Base-by-base conservation (phyloP, 139 green algal species). In the Micractinium sp. region DNA sequence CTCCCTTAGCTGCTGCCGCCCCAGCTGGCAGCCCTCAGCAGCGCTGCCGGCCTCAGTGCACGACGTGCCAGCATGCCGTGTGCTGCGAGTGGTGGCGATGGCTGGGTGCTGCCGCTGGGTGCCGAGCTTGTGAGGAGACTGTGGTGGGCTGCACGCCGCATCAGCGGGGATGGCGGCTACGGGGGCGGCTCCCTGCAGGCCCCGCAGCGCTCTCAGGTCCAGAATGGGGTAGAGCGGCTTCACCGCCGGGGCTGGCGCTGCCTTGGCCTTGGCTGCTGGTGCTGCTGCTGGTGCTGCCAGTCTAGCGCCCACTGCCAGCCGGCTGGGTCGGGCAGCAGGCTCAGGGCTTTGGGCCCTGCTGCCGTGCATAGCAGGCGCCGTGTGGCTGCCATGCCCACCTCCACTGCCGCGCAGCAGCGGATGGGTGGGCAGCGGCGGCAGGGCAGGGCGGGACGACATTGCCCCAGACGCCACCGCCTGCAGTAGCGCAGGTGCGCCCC, bases 181-280 rank as follows among this genome's bases (percentile, higher is more conserved):
- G 18, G 33, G 82, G 3, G 33, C 82, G 25, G 29, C 60, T 18
- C 56, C 56, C 25, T 47, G 63, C 36, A 87, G 83, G 3, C 83
- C 83, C 15, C 53, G 36, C 67, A 87, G 31, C 0, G 83, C 83
- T 53, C 83, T 38, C 15, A 87, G 39, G 67, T 87, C 83, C 39
- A 87, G 19, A 4, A 87, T 41, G 1, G 83, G 83, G 67, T 87
- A 87, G 13, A 86, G 60, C 13, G 81, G 81, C 81, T 75, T 35
- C 29, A 77, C n/a, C 81, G 33, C 33, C 29, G 81, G 27, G 16
- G 16, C 27, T 16, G 47, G n/a, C 23, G 78, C 78, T 67, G 78
- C 78, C 78, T 31, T 22, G 2, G 36, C 76, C 36, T 35, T 20
- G 16, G 25, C 76, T 15, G 33, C 76, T 61, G 76, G 5, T 3